These are phyloP conservation scores for Combretum micranthum DNA, from an alignment of 345 rosid species.

Conservation along the genomic window DNA sequence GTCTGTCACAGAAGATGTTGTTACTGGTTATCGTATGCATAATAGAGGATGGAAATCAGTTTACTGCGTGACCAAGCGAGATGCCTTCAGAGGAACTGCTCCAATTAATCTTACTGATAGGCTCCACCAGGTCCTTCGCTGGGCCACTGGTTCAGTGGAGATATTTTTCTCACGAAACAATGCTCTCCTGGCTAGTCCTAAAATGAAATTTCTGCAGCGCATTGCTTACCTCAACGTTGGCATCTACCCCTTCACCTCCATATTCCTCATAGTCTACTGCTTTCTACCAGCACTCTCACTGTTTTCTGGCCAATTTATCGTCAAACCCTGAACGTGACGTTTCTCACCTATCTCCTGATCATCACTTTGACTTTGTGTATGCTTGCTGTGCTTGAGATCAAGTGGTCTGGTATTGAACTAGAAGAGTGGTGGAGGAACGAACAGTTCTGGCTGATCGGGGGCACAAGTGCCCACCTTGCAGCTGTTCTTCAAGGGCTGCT, in stretches of 20 bases:
- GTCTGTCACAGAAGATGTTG: constrained; percentile 98
- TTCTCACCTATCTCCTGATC: constrained; percentile 71
- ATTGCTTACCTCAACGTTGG: constrained; percentile 93
- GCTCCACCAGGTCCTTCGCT: constrained; percentile 95
- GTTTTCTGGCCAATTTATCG: constrained; percentile 97
- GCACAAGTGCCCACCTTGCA: constrained; percentile 94
- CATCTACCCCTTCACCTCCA: constrained; percentile 91
- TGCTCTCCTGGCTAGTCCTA: constrained; percentile 76
- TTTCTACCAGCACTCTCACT: constrained; percentile 94
- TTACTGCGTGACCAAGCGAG: constrained; percentile 94
- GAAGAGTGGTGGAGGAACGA: constrained; percentile 99
- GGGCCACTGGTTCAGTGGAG: constrained; percentile 99
- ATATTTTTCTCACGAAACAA: constrained; percentile 97
- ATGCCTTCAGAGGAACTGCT: constrained; percentile 94
- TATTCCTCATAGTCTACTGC: constrained; percentile 93
- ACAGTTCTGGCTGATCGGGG: constrained; percentile 97
- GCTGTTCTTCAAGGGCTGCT: constrained; percentile 92
- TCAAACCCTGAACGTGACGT: constrained; percentile 73
- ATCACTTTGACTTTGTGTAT: constrained; percentile 70
- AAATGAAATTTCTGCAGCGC: constrained; percentile 86
- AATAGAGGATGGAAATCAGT: constrained; percentile 98
- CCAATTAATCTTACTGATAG: constrained; percentile 95
- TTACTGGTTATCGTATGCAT: constrained; percentile 98
- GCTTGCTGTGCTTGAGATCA: constrained; percentile 86
- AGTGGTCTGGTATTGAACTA: constrained; percentile 89